Base-by-base conservation (phyloP, 73 alveolate genomes). In the Blepharisma japonicum region DNA sequence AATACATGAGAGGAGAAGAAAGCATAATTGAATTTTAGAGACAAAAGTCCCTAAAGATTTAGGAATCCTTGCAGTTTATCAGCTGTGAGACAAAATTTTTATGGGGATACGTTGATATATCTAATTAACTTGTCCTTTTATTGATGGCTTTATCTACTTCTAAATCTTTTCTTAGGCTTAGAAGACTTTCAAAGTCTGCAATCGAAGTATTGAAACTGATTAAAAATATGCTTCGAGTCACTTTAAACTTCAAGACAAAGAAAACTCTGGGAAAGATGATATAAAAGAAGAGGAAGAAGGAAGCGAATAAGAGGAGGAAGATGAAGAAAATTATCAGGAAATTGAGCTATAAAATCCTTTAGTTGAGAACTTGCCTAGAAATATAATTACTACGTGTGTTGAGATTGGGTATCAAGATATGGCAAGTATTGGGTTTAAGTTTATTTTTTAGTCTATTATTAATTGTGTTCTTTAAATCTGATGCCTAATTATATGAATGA, bases 321-420 rank as follows among this genome's bases (percentile, higher is more conserved):
- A 78, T 9, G 42, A 32, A 32, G 42, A 32, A 3, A 3, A 32
- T 32, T 32, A 32, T 32, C 42, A 32, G 3, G 42, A 32, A 32
- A 32, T 32, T 32, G 42, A 32, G 42, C 42, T 32, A 32, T 0
- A 32, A 32, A 32, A 32, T 32, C 42, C 42, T 32, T 32, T 32
- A 3, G 42, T 32, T 0, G 42, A 32, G 42, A 32, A 32, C 3
- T 25, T 61, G 47, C 91, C 94, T 39, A 85, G 87, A 78, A 81
- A 81, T 77, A 82, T 77, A 79, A 82, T 91, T 68, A 85, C 89
- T 68, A 79, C 96, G 23, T 94, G 98, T 81, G 83, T 91, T 51
- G 98, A 97, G 50, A 80, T 89, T 27, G 98, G 97, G 6, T 91
- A 90, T 27, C 77, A 85, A 71, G 91, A 94, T 80, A 89, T 91